These are phyloP conservation scores for Cercospora brassicicola DNA, from an alignment of 2,329 filamentous ascomycete genomes.

Conservation along the genomic window DNA sequence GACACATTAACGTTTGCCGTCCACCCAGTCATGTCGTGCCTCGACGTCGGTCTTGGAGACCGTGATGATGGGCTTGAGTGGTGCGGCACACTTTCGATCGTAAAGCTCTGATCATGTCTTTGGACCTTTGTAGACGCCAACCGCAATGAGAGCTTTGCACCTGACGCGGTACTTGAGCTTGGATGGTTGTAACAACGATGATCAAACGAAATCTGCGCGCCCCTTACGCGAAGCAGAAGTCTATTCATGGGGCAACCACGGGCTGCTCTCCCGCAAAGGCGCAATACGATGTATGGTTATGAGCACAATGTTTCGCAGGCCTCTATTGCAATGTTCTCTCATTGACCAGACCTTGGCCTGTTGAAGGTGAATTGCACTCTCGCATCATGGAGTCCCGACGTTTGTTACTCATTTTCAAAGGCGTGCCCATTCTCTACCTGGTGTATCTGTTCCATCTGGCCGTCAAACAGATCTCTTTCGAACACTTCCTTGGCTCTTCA, in stretches of 20 bases:
- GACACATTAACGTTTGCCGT: not conserved
- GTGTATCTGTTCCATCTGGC: conserved; percentile 3
- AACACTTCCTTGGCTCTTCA: conserved; percentile 16
- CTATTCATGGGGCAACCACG: not conserved
- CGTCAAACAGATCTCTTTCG: conserved; percentile 14
- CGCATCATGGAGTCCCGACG: not conserved
- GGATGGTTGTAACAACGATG: not conserved
- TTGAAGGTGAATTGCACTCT: not conserved
- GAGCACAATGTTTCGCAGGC: not conserved
- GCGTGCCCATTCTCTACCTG: not conserved
- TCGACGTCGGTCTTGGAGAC: not conserved
- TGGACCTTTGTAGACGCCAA: not conserved
- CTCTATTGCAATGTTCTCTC: not conserved
- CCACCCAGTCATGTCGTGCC: not conserved
- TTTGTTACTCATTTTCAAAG: not conserved
- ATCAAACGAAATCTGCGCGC: not conserved
- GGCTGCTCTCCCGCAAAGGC: not conserved
- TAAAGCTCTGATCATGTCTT: not conserved
- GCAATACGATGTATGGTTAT: not conserved
- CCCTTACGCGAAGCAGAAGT: not conserved
- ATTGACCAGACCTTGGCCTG: not conserved
- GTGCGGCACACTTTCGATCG: not conserved
- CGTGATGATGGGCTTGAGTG: not conserved
- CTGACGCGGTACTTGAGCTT: not conserved
- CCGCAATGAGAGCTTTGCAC: not conserved